Evolutionary conservation across 23 red algal species (phyloP), one percentile per base, ranked within the genome.

Genomic region (Gracilaria caudata): DNA sequence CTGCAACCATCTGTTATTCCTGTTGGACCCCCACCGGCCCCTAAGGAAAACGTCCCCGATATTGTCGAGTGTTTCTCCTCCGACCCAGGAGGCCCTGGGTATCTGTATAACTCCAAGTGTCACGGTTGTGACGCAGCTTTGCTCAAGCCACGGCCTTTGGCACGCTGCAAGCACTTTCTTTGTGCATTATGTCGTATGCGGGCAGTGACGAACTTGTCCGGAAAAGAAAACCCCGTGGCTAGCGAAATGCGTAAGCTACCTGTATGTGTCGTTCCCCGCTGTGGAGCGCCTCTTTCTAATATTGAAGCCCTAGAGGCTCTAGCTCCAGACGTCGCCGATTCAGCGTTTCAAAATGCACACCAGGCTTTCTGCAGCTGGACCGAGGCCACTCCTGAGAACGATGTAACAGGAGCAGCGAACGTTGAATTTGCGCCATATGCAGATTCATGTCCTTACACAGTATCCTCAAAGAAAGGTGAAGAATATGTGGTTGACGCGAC

Each of bases 251-350:
- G 33, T 34, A 36, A 19, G 7, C 34, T 71, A 4, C 65, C 33
- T 71, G 65, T 36, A 6, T 71, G 65, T 19, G 65, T 71, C 14
- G 65, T 71, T 29, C 25, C 57, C 1, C 25, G 57, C 23, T 60
- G 57, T 60, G 57, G 57, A 28, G 90, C 90, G 14, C 90, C 90
- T 57, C 46, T 93, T 30, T 56, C 71, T 6, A 25, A 54, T 14
- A 68, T 64, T 0, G 90, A 93, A 49, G 70, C 71, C 5, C 26
- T 73, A n/a, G 51, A 51, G 33, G 79, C 79, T 16, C 80, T 93
- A 21, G 73, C 35, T 28, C 51, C 79, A 34, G 40, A 51, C 13
- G 80, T 84, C 1, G 79, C 68, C 4, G 90, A 93, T 64, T 38
- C 33, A 19, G 38, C 44, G 8, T 73, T 93, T 34, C 78, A 25